Base-by-base conservation (phyloP, 2,329 filamentous ascomycete species). In the Cladosporium sp. region DNA sequence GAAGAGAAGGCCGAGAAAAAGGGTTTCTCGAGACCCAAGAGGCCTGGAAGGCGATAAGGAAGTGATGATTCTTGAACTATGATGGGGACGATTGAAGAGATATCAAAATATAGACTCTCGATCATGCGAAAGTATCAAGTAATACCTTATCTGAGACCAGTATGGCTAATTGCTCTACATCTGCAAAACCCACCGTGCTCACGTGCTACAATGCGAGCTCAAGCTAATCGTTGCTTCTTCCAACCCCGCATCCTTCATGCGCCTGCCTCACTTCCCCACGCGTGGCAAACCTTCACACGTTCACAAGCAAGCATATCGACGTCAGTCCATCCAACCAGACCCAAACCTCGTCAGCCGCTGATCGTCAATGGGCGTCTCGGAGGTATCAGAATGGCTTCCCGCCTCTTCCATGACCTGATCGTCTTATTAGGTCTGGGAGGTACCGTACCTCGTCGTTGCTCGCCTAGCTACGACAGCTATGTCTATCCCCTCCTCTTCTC, bases 1-100 rank as follows among this genome's bases (percentile, higher is more conserved):
- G 47, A 43, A 7, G 53, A 47, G 8, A 51, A 36, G 8, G 52
- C 48, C 8, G 54, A 84, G 39, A 81, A 82, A 68, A 77, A 77
- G 36, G 82, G 77, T 0, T 93, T 93, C 69, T 84, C 80, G 62
- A 80, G 88, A 65, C 88, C 88, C 22, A 91, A 89, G 80, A 80
- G 87, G 62, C 88, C 88, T 4, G 88, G 88, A 32, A 76, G 85
- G 73, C 60, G 71, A 50, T 77, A 61, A 62, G 34, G 13, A 15
- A 17, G 36, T 4, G 32, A 34, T 34, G 11, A n/a, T n/a, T n/a
- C n/a, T n/a, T n/a, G n/a, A n/a, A n/a, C n/a, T n/a, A n/a, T n/a
- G n/a, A n/a, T n/a, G n/a, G n/a, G n/a, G n/a, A n/a, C n/a, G n/a
- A n/a, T n/a, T 27, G 22, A 27, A 27, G 22, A 27, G 22, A 27